A percentile compares a stretch with the other conserved stretches of the same genome.
These are phyloP conservation scores for Mastigamoeba balamuthi DNA, from an alignment of 78 protist genomes.

Conservation along the genomic window DNA sequence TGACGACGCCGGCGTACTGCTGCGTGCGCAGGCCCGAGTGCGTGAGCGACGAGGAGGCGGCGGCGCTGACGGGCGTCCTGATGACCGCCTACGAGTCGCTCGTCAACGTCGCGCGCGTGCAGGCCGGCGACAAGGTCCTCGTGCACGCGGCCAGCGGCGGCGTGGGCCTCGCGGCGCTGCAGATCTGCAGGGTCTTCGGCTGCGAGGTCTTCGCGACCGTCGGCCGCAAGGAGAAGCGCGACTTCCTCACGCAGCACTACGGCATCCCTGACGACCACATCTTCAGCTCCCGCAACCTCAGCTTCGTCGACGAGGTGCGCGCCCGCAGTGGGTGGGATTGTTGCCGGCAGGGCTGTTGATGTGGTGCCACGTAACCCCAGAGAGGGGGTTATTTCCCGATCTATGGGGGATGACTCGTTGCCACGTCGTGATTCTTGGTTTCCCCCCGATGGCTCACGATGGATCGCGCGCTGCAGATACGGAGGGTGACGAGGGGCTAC, in stretches of 20 bases:
- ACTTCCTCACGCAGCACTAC: not conserved
- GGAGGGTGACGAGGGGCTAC: slow-evolving; percentile 24
- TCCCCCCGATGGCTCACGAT: no score
- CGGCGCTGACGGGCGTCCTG: slow-evolving; percentile 29
- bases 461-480: not conserved
- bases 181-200: slow-evolving; percentile 57
- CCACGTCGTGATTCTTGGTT: no score
- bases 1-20: not conserved
- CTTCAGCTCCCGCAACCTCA: not conserved
- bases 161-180: slow-evolving; percentile 73
- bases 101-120: slow-evolving; percentile 18
- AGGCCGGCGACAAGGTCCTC: slow-evolving; percentile 41
- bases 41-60: not conserved
- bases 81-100: slow-evolving; percentile 32
- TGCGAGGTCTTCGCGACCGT: slow-evolving; percentile 27
- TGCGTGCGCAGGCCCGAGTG: not conserved
- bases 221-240: slow-evolving; percentile 16
- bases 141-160: slow-evolving; percentile 75
- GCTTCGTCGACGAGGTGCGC: slow-evolving; percentile 8
- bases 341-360: no score
- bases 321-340: not conserved
- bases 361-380: no score
- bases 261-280: slow-evolving; percentile 1
- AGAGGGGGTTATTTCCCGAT: no score
- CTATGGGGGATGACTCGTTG: no score